phyloP scores from a whole-genome alignment of 2,329 filamentous ascomycete species.

The Cytospora chrysosperma region DNA sequence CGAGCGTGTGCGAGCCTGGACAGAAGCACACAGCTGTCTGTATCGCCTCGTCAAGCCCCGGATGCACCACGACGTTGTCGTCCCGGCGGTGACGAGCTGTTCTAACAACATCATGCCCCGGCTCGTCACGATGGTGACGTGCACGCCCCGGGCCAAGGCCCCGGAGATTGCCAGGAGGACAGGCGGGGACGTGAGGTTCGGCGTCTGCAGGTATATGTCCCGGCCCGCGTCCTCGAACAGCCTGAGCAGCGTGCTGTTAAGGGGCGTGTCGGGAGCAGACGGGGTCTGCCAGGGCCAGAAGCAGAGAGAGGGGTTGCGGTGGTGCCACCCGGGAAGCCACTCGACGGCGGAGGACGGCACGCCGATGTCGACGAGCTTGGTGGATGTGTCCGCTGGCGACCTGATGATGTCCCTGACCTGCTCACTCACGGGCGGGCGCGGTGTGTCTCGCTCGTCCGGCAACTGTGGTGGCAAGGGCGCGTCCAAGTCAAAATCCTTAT shows the following conservation, averaged over 20 bases:
- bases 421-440: conserved; percentile 12
- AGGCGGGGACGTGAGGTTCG: conserved; percentile 70
- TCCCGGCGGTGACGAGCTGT: conserved; percentile 77
- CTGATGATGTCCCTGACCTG: conserved; percentile 24
- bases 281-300: conserved; percentile 55
- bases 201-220: conserved; percentile 70
- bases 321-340: conserved; percentile 73
- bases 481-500: conserved; percentile 30
- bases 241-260: conserved; percentile 64
- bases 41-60: conserved; percentile 58
- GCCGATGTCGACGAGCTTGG: conserved; percentile 43
- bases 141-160: conserved; percentile 64
- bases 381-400: conserved; percentile 18
- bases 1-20: conserved; percentile 28
- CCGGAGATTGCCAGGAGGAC: conserved; percentile 61
- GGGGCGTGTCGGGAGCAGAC: conserved; percentile 60
- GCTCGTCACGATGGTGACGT: conserved; percentile 67
- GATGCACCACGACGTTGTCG: conserved; percentile 67
- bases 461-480: not conserved
- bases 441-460: not conserved
- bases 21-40: conserved; percentile 15
- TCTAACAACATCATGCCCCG: conserved; percentile 73
- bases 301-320: conserved; percentile 63
- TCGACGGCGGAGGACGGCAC: conserved; percentile 8
- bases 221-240: conserved; percentile 57